Conservation (phyloP, 306 rosid genomes). For the Trifolium dubium region DNA sequence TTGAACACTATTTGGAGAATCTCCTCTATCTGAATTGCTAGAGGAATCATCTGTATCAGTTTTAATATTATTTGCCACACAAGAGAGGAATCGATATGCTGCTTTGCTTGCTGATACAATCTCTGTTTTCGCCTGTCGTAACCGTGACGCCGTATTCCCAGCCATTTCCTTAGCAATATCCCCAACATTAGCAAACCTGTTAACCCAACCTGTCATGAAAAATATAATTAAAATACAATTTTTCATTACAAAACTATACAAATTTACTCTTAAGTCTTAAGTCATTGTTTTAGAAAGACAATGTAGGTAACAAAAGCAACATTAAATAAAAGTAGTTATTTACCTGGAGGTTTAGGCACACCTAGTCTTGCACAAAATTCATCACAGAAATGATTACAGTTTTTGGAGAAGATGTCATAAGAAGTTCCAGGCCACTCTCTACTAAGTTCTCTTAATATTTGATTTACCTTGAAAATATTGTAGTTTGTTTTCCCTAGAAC, state of each 20-base stretch:
- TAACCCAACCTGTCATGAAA: slow-evolving; percentile 80
- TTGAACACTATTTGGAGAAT: slow-evolving; percentile 53
- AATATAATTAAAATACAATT: slow-evolving; percentile 1
- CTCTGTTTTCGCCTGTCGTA: slow-evolving; percentile 72
- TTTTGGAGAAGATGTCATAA: slow-evolving; percentile 74
- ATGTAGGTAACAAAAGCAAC: neutral
- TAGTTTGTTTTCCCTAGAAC: slow-evolving; percentile 67
- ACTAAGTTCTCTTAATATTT: slow-evolving; percentile 80
- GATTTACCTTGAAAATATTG: slow-evolving; percentile 64
- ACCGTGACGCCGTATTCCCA: slow-evolving; percentile 70
- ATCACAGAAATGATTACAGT: slow-evolving; percentile 92
- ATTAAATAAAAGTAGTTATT: slow-evolving; percentile 9
- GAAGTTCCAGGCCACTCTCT: slow-evolving; percentile 86
- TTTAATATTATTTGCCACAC: slow-evolving; percentile 57
- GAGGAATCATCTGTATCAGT: slow-evolving; percentile 51
- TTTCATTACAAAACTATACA: neutral
- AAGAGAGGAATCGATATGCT: slow-evolving; percentile 64
- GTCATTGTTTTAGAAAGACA: neutral
- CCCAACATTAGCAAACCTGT: slow-evolving; percentile 91
- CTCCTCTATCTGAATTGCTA: slow-evolving; percentile 56
- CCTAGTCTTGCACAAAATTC: slow-evolving; percentile 75
- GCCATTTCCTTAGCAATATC: slow-evolving; percentile 81
- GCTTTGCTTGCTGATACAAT: slow-evolving; percentile 76
- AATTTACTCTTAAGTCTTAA: neutral
- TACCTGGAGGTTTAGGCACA: slow-evolving; percentile 88